Evolutionary conservation across 495 filamentous ascomycete genomes (phyloP).

Genomic region (Trichocladium uniseriatum): DNA sequence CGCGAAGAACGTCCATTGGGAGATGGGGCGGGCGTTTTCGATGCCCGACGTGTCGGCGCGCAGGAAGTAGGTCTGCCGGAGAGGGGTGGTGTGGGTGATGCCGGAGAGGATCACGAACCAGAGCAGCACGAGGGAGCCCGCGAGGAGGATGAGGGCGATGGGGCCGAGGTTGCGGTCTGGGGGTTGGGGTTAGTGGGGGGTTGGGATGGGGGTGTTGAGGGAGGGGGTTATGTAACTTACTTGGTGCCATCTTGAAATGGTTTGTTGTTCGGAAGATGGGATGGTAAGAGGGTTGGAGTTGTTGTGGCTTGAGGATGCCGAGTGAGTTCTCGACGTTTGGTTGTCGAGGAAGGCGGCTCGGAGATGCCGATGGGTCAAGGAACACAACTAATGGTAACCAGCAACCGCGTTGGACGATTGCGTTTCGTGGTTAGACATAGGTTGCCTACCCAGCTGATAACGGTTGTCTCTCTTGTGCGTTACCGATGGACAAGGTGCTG

Average conservation of each 20-base stretch:
- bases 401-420: too few species aligned
- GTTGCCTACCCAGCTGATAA: too few species aligned
- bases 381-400: too few species aligned
- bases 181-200: neutral
- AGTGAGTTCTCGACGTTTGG: neutral
- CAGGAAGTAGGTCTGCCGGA: constrained; percentile 74
- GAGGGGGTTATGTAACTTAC: neutral
- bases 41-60: constrained; percentile 63
- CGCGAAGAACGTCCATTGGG: constrained; percentile 85
- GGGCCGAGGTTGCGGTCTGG: constrained; percentile 33
- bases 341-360: neutral
- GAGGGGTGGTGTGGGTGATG: constrained; percentile 46
- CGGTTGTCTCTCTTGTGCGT: too few species aligned
- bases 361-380: too few species aligned
- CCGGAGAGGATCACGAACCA: constrained; percentile 75
- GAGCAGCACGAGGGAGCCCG: constrained; percentile 62
- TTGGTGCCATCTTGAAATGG: constrained; percentile 1
- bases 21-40: constrained; percentile 48
- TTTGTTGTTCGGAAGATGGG: neutral
- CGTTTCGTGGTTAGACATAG: too few species aligned
- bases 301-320: neutral
- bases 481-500: too few species aligned
- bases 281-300: neutral
- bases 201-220: neutral
- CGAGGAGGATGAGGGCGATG: constrained; percentile 64